Conservation (phyloP, 371 early-diverging fungal genomes). For the Mucor sp. region DNA sequence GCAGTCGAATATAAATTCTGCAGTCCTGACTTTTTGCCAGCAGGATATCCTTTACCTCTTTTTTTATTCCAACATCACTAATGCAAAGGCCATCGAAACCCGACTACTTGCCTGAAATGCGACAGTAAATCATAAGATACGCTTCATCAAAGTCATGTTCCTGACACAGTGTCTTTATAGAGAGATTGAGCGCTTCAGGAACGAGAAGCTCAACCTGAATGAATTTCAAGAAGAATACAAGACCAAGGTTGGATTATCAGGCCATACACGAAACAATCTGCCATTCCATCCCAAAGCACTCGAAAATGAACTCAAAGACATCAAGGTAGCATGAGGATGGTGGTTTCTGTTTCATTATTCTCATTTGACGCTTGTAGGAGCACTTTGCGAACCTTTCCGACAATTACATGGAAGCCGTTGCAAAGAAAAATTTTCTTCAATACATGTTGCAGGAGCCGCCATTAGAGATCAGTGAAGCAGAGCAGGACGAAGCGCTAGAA, state of each 20-base stretch:
- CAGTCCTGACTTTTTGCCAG: not conserved
- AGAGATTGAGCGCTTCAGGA: not conserved
- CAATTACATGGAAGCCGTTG: not conserved
- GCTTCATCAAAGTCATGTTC: not conserved
- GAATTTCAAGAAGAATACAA: not conserved
- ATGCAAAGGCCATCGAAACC: not conserved
- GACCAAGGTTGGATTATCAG: not conserved
- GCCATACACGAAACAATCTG: not conserved
- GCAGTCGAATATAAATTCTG: not conserved
- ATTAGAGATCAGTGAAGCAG: not conserved
- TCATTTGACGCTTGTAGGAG: not conserved
- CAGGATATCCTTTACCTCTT: not conserved
- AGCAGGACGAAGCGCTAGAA: not conserved
- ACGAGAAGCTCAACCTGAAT: not conserved
- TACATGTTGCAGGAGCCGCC: constrained; percentile 14
- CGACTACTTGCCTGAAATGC: not conserved
- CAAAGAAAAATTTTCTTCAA: constrained; percentile 12
- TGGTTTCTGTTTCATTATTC: not conserved
- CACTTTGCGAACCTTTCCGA: not conserved
- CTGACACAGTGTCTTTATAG: not conserved
- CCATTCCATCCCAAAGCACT: constrained; percentile 1
- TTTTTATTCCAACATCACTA: not conserved
- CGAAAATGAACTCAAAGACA: not conserved
- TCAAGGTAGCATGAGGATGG: not conserved
- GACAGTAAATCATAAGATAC: not conserved